phyloP scores from a whole-genome alignment of 2,329 filamentous ascomycete species.

The Aureobasidium sp. region DNA sequence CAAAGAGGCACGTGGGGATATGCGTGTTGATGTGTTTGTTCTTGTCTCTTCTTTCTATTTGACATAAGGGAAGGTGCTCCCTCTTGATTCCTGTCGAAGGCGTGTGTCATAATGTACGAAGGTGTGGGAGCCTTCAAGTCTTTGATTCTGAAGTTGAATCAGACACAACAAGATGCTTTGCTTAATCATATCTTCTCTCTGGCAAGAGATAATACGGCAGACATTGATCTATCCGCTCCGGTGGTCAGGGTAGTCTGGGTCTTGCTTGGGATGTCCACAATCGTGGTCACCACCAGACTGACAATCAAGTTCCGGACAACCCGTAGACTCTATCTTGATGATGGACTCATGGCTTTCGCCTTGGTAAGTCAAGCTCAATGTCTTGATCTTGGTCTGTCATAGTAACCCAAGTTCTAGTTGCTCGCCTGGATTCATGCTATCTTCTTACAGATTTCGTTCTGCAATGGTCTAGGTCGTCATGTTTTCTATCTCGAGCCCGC shows the following conservation, averaged over 20 bases:
- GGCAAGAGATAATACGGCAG: neutral
- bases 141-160: neutral
- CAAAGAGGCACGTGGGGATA: neutral
- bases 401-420: slow-evolving; percentile 5
- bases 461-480: slow-evolving; percentile 24
- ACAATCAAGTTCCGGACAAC: slow-evolving; percentile 22
- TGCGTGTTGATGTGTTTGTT: neutral
- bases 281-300: slow-evolving; percentile 21
- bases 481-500: slow-evolving; percentile 20
- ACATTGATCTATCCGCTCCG: neutral
- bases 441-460: slow-evolving; percentile 19
- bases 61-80: neutral
- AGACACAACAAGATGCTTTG: neutral
- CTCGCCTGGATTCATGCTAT: slow-evolving; percentile 22
- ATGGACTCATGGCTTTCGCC: slow-evolving; percentile 23
- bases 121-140: neutral
- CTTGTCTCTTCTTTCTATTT: neutral
- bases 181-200: neutral
- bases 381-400: neutral
- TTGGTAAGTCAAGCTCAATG: slow-evolving; percentile 14
- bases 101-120: neutral
- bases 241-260: slow-evolving; percentile 17
- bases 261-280: slow-evolving; percentile 22
- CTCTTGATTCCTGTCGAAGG: neutral
- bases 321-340: slow-evolving; percentile 24